phyloP scores from a whole-genome alignment of 768 basidiomycete genomes.

The Boletus reticulatus region DNA sequence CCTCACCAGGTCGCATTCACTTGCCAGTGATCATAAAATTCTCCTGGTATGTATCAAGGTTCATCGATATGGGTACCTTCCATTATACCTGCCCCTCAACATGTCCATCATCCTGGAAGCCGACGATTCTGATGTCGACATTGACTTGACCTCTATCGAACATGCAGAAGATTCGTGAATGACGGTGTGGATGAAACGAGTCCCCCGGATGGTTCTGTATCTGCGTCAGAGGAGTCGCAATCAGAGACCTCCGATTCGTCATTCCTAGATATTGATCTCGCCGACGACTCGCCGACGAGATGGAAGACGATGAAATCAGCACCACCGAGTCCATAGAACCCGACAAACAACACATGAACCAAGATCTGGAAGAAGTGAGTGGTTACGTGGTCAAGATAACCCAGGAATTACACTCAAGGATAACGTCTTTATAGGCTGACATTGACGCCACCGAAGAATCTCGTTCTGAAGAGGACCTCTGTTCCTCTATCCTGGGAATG shows the following conservation, averaged over 20 bases:
- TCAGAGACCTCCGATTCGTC: conserved; percentile 21
- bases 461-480: conserved; percentile 20
- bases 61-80: conserved; percentile 5
- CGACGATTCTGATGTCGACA: conserved; percentile 7
- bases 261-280: conserved; percentile 16
- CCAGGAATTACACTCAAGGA: neutral
- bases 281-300: no score
- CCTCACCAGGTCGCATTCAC: no score
- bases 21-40: neutral
- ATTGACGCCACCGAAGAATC: conserved; percentile 6
- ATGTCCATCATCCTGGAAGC: conserved; percentile 19
- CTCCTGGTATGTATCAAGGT: conserved; percentile 21
- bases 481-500: conserved; percentile 40
- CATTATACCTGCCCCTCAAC: neutral
- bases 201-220: neutral
- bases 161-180: conserved; percentile 6
- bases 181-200: conserved; percentile 1
- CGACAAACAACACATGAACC: conserved; percentile 6
- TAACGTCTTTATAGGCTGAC: conserved; percentile 14
- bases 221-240: conserved; percentile 5
- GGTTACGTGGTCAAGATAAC: neutral
- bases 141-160: conserved; percentile 1
- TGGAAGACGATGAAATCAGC: conserved; percentile 14
- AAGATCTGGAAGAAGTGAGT: conserved; percentile 17
- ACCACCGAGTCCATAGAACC: conserved; percentile 12